Base-by-base conservation (phyloP, 2,329 filamentous ascomycete genomes). In the Hypoxylon sp. region DNA sequence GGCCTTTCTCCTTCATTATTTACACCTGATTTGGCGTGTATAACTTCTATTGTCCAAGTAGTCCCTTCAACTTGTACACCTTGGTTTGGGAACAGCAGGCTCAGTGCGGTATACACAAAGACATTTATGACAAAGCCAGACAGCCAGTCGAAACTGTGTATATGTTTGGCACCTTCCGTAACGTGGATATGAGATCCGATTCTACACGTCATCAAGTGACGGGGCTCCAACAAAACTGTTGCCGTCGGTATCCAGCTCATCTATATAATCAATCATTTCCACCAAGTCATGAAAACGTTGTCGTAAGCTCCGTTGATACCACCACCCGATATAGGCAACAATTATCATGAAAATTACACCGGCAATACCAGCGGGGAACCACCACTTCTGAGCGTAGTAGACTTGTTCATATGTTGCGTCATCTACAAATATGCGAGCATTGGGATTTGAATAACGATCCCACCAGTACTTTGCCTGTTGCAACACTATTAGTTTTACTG, bases 231-330 rank as follows among this genome's bases (percentile, higher is more conserved):
- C 15, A 2, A 30, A n/a, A 30, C 22, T 4, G 24, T 6, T 24
- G 24, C 24, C 22, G 26, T 24, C 43, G 46, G 11, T 26, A 26
- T 26, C 22, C 26, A 47, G 48, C 26, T 48, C 24, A 7, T 54
- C 43, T 19, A 58, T 11, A 20, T 59, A 55, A 20, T 62, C 58
- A 24, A 59, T 62, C 10, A 39, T 58, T 3, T 11, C 20, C 11
- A 58, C 59, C 50, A 64, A 32, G 20, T 54, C 37, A 32, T 20
- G 39, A 19, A 59, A 64, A 28, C 60, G 51, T 4, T 59, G 46
- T 4, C 60, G 60, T 4, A 64, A 22, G 19, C 56, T 59, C 6
- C 56, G 44, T 11, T 64, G 60, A 48, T 64, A 64, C 60, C 60
- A 64, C 60, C 60, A 64, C 4, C 60, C 60, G 17, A 64, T 64